Evolutionary conservation across 352 stramenopile genomes (phyloP).

Genomic region (Heterotrichella gracilis): DNA sequence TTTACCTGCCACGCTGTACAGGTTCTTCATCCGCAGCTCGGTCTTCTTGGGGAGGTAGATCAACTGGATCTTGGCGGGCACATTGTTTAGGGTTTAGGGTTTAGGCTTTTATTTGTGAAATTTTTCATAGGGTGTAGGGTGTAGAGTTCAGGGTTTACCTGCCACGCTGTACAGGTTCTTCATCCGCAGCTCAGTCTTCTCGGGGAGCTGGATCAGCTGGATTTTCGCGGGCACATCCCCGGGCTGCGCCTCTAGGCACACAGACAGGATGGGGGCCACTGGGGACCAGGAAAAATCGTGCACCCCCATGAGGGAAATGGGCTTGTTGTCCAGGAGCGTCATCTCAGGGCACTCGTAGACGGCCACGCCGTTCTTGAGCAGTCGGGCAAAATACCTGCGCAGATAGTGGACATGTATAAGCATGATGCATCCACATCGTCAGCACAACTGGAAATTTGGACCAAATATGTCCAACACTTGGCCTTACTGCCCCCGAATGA

Average conservation of each 20-base stretch:
- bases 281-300: slow-evolving; percentile 88
- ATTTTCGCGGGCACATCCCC: slow-evolving; percentile 69
- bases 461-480: no score
- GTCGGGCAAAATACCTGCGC: slow-evolving; percentile 13
- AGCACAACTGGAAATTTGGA: no score
- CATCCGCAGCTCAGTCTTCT: slow-evolving; percentile 58
- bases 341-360: slow-evolving; percentile 78
- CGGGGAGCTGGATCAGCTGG: slow-evolving; percentile 69
- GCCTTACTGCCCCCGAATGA: no score
- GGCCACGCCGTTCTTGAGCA: slow-evolving; percentile 29
- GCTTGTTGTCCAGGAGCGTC: slow-evolving; percentile 84
- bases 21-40: slow-evolving; percentile 79
- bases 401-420: no score
- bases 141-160: no score
- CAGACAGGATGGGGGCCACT: slow-evolving; percentile 50
- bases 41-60: slow-evolving; percentile 43
- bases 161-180: slow-evolving; percentile 94
- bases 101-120: no score
- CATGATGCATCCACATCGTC: no score
- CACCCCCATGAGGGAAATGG: slow-evolving; percentile 57
- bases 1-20: slow-evolving; percentile 91
- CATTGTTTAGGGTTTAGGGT: no score
- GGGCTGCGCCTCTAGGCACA: slow-evolving; percentile 78
- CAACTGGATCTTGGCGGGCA: not conserved
- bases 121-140: no score